Evolutionary conservation across 805 yeast species (phyloP).

Genomic region (Ogataea saltuana): DNA sequence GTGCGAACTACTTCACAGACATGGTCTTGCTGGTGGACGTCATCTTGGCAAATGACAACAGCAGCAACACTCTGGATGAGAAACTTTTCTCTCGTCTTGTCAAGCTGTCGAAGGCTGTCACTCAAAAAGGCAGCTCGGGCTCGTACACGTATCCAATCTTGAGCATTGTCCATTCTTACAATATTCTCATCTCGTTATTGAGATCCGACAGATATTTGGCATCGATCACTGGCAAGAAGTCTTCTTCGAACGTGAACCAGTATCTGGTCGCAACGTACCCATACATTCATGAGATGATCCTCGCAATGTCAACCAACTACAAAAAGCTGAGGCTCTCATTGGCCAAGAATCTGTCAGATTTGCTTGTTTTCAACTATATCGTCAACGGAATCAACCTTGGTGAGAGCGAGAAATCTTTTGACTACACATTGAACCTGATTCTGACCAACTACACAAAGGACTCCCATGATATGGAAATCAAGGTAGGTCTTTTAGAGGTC

Average conservation of each 20-base stretch:
- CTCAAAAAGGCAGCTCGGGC: constrained; percentile 22
- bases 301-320: constrained; percentile 31
- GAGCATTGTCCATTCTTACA: constrained; percentile 32
- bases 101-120: constrained; percentile 30
- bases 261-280: constrained; percentile 28
- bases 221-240: constrained; percentile 28
- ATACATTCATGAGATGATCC: constrained; percentile 21
- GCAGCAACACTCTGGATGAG: constrained; percentile 31
- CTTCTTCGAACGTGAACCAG: constrained; percentile 18
- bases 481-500: constrained; percentile 32
- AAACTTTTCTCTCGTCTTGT: constrained; percentile 34
- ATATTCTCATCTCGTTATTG: constrained; percentile 30
- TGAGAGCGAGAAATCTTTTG: constrained; percentile 29
- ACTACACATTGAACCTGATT: constrained; percentile 26
- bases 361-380: constrained; percentile 34
- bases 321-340: constrained; percentile 32
- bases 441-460: constrained; percentile 24
- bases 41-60: constrained; percentile 31
- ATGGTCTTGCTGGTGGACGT: constrained; percentile 32
- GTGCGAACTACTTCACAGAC: constrained; percentile 36
- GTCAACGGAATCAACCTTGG: constrained; percentile 31
- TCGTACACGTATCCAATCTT: constrained; percentile 33
- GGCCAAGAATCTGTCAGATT: constrained; percentile 35
- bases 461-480: constrained; percentile 17
- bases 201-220: constrained; percentile 35